phyloP scores from a whole-genome alignment of 2,329 filamentous ascomycete genomes.

The Exophiala xenobiotica region DNA sequence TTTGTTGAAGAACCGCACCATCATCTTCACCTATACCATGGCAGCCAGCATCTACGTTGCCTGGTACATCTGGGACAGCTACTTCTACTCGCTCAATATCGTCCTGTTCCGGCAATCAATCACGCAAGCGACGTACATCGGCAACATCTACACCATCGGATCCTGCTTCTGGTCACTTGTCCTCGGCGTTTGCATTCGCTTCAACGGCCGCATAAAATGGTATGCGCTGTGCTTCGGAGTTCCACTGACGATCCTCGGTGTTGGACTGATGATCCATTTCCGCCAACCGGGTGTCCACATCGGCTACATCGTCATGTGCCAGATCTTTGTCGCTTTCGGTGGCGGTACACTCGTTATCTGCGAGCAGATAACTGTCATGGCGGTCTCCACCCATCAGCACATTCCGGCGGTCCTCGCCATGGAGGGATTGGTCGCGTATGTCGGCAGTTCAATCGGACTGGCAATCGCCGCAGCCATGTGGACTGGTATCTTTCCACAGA shows the following conservation, averaged over 20 bases:
- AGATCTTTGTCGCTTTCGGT: constrained; percentile 54
- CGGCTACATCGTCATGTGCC: constrained; percentile 54
- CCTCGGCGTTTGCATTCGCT: constrained; percentile 50
- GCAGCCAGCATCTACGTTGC: constrained; percentile 28
- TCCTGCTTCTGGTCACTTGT: constrained; percentile 55
- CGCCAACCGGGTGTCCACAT: constrained; percentile 48
- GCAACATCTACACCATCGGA: constrained; percentile 51
- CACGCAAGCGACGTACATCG: constrained; percentile 40
- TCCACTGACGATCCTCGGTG: constrained; percentile 50
- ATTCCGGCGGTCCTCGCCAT: constrained; percentile 45
- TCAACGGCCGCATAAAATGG: constrained; percentile 50
- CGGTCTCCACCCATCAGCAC: constrained; percentile 52
- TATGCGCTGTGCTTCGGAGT: constrained; percentile 50
- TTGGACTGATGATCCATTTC: constrained; percentile 56
- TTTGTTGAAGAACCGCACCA: constrained; percentile 36
- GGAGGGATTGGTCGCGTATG: constrained; percentile 33
- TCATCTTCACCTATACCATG: constrained; percentile 25
- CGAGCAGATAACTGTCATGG: constrained; percentile 57
- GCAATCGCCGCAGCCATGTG: constrained; percentile 38
- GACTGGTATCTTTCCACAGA: constrained; percentile 36
- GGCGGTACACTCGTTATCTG: constrained; percentile 52
- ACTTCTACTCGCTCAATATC: constrained; percentile 29
- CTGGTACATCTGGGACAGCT: constrained; percentile 36
- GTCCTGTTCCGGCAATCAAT: constrained; percentile 26
- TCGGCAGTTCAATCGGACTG: constrained; percentile 37